Conservation (phyloP, 78 protist genomes). For the Salpingoeca rosetta region DNA sequence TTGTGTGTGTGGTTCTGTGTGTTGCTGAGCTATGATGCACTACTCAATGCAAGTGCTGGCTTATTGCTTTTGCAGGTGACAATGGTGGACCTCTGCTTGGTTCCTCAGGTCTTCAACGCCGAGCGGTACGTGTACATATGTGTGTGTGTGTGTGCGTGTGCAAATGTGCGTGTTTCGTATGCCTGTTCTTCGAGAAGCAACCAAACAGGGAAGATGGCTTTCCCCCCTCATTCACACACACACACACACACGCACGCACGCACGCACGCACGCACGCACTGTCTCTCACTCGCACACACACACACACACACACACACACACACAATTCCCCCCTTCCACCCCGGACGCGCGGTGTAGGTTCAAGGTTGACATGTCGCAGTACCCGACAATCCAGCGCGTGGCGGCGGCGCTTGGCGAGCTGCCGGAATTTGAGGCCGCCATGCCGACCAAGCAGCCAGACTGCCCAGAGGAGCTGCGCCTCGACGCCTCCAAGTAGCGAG, state of each 20-base stretch:
- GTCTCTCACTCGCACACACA: too few species aligned
- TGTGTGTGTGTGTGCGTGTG: background rate
- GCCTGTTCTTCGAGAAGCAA: background rate
- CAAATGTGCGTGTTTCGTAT: background rate
- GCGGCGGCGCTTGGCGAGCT: background rate
- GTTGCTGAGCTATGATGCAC: too few species aligned
- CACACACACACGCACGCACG: background rate
- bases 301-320: too few species aligned
- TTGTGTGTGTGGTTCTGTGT: too few species aligned
- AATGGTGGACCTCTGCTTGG: conserved; percentile 33
- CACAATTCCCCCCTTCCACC: too few species aligned
- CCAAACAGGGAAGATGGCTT: too few species aligned
- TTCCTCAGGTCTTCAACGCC: conserved; percentile 24
- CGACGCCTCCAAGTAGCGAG: background rate
- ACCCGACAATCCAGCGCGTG: background rate
- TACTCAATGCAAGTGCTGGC: background rate
- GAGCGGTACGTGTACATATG: background rate
- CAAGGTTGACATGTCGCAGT: background rate
- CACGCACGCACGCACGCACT: too few species aligned
- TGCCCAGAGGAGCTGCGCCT: background rate
- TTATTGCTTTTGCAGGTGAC: background rate
- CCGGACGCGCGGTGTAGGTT: too few species aligned
- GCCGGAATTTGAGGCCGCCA: background rate
- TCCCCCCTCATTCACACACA: too few species aligned
- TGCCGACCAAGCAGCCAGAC: background rate